phyloP scores from a whole-genome alignment of 345 rosid species.

The Citrus mangshanensis region DNA sequence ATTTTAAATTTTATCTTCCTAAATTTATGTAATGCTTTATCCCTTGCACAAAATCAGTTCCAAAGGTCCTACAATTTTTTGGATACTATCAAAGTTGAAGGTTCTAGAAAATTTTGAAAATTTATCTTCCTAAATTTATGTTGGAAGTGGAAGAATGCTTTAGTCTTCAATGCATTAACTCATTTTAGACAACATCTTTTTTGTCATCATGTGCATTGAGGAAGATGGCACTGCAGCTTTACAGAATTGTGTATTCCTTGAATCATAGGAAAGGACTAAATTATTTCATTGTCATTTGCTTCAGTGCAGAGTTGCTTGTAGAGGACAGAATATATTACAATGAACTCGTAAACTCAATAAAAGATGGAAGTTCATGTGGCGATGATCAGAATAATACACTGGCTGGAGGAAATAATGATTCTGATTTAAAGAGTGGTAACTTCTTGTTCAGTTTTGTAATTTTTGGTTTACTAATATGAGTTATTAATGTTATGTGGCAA shows the following conservation, averaged over 20 bases:
- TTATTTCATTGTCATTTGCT: slow-evolving; percentile 16
- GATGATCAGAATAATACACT: slow-evolving; percentile 28
- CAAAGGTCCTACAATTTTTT: neutral
- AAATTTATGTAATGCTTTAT: neutral
- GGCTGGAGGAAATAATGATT: slow-evolving; percentile 26
- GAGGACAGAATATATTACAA: slow-evolving; percentile 82
- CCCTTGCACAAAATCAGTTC: neutral
- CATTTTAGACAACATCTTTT: neutral
- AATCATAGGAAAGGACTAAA: neutral
- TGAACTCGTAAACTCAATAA: slow-evolving; percentile 63
- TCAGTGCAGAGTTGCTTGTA: slow-evolving; percentile 77
- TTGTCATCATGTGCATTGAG: neutral
- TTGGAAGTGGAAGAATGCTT: neutral
- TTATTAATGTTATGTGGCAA: neutral
- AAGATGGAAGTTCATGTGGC: slow-evolving; percentile 30
- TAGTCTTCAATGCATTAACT: neutral
- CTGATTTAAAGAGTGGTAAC: slow-evolving; percentile 42
- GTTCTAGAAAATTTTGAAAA: neutral
- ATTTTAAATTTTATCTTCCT: neutral
- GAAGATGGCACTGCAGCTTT: neutral
- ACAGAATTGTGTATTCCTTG: neutral
- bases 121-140: neutral
- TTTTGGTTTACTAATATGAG: neutral
- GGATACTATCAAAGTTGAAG: neutral
- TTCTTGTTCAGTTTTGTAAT: neutral